phyloP scores from a whole-genome alignment of 169 alveolate species.

The Plasmodium coatneyi region DNA sequence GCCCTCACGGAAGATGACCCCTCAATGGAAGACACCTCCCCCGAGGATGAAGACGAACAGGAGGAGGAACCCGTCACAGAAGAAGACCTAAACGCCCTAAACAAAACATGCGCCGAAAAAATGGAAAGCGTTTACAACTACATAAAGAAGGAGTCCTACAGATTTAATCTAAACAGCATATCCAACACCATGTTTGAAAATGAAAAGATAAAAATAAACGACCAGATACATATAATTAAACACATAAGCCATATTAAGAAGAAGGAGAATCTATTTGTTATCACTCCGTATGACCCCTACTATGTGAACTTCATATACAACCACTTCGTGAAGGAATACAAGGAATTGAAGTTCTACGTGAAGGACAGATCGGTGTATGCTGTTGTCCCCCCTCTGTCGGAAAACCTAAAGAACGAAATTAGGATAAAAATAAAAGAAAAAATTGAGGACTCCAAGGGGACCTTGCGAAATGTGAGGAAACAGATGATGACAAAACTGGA shows the following conservation, averaged over 20 bases:
- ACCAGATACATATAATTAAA: background rate
- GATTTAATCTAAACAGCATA: slow-evolving; percentile 47
- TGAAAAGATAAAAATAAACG: slow-evolving; percentile 57
- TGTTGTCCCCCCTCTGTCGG: slow-evolving; percentile 64
- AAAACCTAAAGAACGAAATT: slow-evolving; percentile 52
- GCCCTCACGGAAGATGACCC: background rate
- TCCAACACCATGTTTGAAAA: slow-evolving; percentile 56
- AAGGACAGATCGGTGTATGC: slow-evolving; percentile 52
- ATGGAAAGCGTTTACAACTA: slow-evolving; percentile 37
- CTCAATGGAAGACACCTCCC: background rate
- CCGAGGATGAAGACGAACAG: background rate
- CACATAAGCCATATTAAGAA: slow-evolving; percentile 60
- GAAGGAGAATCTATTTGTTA: slow-evolving; percentile 32
- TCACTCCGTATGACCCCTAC: slow-evolving; percentile 66
- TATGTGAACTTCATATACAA: slow-evolving; percentile 43
- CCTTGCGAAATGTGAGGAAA: slow-evolving; percentile 41
- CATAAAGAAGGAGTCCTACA: slow-evolving; percentile 48
- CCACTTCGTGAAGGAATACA: slow-evolving; percentile 45
- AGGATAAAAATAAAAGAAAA: slow-evolving; percentile 36
- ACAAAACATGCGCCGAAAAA: slow-evolving; percentile 21
- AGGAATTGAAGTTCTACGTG: slow-evolving; percentile 31
- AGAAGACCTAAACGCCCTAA: slow-evolving; percentile 22
- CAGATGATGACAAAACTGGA: slow-evolving; percentile 32
- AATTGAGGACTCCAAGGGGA: slow-evolving; percentile 46
- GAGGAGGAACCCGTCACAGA: slow-evolving; percentile 10